A percentile compares a stretch with the other conserved stretches of the same genome.
Evolutionary conservation across 1,284 basidiomycete species (phyloP).

Genomic region (Cutaneotrichosporon mucoides): DNA sequence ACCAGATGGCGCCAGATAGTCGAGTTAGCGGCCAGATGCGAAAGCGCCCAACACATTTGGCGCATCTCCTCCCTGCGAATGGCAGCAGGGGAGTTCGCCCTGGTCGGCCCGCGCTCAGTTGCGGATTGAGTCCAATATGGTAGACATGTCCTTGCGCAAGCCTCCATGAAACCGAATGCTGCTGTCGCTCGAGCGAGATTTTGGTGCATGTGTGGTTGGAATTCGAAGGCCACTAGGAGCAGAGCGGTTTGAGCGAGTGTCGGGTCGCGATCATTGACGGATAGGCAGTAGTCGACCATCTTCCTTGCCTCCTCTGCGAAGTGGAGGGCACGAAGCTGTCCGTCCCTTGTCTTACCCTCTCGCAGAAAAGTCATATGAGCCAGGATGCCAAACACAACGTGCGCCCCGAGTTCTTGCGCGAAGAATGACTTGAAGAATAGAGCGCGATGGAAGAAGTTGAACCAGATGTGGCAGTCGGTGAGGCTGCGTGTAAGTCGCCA

Average conservation of each 20-base stretch:
- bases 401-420: constrained; percentile 11
- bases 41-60: constrained; percentile 31
- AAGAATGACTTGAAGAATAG: constrained; percentile 23
- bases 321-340: constrained; percentile 22
- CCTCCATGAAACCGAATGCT: constrained; percentile 24
- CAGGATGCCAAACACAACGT: constrained; percentile 29
- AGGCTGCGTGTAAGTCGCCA: constrained; percentile 12
- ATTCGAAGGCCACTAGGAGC: constrained; percentile 32
- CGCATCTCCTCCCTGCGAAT: constrained; percentile 29
- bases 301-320: constrained; percentile 27
- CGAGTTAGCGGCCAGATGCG: constrained; percentile 22
- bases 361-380: constrained; percentile 27
- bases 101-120: too few species aligned
- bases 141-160: constrained; percentile 14
- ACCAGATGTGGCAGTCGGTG: constrained; percentile 22
- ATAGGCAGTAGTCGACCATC: constrained; percentile 27
- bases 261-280: constrained; percentile 20
- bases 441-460: constrained; percentile 25
- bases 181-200: constrained; percentile 18
- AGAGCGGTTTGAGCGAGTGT: constrained; percentile 29
- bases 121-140: not conserved
- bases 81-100: too few species aligned
- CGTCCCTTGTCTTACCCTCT: constrained; percentile 15
- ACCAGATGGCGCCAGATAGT: constrained; percentile 22
- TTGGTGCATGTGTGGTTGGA: constrained; percentile 30